phyloP scores from a whole-genome alignment of 169 alveolate genomes.

The Plasmodium fragile region DNA sequence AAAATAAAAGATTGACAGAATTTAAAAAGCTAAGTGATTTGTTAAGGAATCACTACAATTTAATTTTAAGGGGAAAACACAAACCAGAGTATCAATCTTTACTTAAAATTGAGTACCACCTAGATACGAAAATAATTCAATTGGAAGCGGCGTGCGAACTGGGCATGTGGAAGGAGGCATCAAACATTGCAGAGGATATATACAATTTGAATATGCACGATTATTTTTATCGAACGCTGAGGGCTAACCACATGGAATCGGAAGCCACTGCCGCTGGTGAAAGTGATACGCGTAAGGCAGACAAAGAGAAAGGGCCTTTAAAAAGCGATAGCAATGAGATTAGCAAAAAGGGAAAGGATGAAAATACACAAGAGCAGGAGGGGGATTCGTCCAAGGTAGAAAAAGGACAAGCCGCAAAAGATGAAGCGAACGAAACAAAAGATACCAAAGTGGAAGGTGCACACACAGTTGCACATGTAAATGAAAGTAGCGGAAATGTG shows the following conservation, averaged over 20 bases:
- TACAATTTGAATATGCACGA: constrained; percentile 88
- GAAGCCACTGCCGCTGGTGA: constrained; percentile 12
- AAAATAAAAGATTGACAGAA: constrained; percentile 93
- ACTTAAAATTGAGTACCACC: constrained; percentile 90
- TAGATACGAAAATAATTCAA: constrained; percentile 93
- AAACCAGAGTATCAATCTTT: constrained; percentile 89
- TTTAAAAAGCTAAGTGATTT: constrained; percentile 95
- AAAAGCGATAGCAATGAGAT: background rate
- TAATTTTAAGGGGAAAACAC: constrained; percentile 90
- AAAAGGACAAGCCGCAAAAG: background rate
- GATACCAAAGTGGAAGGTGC: constrained; percentile 4
- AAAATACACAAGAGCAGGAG: background rate
- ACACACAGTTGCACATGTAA: background rate
- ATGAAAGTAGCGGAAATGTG: constrained; percentile 79
- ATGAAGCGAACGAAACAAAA: constrained; percentile 3
- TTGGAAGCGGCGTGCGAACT: constrained; percentile 94
- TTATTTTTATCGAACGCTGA: constrained; percentile 75
- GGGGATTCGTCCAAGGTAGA: background rate
- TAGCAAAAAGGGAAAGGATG: background rate
- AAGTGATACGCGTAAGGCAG: background rate
- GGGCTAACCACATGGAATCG: constrained; percentile 21
- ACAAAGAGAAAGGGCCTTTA: background rate
- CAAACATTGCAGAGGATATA: constrained; percentile 95
- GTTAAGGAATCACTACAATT: constrained; percentile 92
- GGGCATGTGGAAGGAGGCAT: constrained; percentile 96